A percentile compares a stretch with the other conserved stretches of the same genome.
Conservation (phyloP, 495 filamentous ascomycete genomes). For the Aspergillus conjunctus region DNA sequence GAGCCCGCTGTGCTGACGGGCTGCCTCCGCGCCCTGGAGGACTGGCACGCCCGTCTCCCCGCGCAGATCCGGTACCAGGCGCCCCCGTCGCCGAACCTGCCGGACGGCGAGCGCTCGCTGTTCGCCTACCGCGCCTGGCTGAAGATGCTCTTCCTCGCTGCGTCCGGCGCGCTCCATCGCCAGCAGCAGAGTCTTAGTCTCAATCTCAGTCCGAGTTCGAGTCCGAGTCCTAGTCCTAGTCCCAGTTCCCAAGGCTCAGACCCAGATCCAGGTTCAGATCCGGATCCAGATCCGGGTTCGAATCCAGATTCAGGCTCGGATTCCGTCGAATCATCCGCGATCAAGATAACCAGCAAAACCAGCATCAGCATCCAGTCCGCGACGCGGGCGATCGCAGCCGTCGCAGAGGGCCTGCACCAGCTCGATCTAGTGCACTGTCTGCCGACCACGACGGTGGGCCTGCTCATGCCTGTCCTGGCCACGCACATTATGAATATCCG, state of each 20-base stretch:
- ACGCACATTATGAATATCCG: slow-evolving; percentile 14
- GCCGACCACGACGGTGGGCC: slow-evolving; percentile 15
- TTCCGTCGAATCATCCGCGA: too few species aligned
- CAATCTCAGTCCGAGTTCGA: too few species aligned
- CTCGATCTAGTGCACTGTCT: slow-evolving; percentile 14
- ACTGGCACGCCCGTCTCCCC: neutral
- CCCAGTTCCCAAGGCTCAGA: too few species aligned
- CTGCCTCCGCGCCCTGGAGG: neutral
- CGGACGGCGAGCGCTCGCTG: slow-evolving; percentile 7
- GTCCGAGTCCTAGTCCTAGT: too few species aligned
- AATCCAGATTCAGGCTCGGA: neutral
- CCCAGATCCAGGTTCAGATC: too few species aligned
- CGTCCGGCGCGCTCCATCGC: slow-evolving; percentile 10
- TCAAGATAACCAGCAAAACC: neutral
- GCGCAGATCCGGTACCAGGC: neutral
- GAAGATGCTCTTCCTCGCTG: slow-evolving; percentile 16
- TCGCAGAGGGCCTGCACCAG: slow-evolving; percentile 11
- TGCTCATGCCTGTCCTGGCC: slow-evolving; percentile 12
- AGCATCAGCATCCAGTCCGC: slow-evolving; percentile 7
- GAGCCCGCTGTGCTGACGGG: neutral
- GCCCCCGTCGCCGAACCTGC: neutral
- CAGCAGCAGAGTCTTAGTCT: slow-evolving; percentile 1
- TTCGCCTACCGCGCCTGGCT: slow-evolving; percentile 21
- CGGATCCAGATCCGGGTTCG: neutral
- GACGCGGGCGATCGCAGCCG: slow-evolving; percentile 11